Evolutionary conservation across 1,284 basidiomycete genomes (phyloP), one percentile per base, ranked within the genome.

Genomic region (Cryptococcus sp.): DNA sequence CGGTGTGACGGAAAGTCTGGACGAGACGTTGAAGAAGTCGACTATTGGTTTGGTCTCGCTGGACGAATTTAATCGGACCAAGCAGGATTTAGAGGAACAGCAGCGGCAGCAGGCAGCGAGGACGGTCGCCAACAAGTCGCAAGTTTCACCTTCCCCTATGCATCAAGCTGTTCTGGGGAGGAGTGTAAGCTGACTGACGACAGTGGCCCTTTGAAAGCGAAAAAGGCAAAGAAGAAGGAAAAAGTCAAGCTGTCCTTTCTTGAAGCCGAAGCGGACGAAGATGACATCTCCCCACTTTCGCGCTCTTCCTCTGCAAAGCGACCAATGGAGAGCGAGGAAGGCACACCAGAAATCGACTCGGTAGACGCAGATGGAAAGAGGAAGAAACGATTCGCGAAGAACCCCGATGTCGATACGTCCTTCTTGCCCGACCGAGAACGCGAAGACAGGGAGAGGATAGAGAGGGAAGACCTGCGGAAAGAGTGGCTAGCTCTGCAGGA

Each of bases 351-450:
- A 7, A 7, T 14, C 28, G 28, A 31, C 28, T 31, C 28, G n/a
- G n/a, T n/a, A n/a, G 65, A n/a, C 5, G 14, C 28, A 7, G 28
- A 31, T 7, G 28, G 28, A 14, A 31, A 31, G 28, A 93, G 92
- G 72, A 82, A 83, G 47, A 74, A 80, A 53, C 91, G 87, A 69
- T 81, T 90, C 39, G 82, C 86, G 64, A 98, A 98, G 77, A 97
- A 98, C 62, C 95, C 95, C 0, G 79, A 84, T 44, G 94, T 97
- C 32, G 95, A 98, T 68, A 99, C 95, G 0, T 97, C 93, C 1
- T 99, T 99, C 76, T 79, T 99, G 7, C 95, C 95, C 0, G 95
- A 99, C 71, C 82, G 95, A 24, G 90, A 94, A 26, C 84, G 95
- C 7, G 95, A 99, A 66, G 91, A 94, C 63, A 80, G 81, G 4